phyloP scores from a whole-genome alignment of 441 rosid genomes.

The Euphorbia schlechtendalii region DNA sequence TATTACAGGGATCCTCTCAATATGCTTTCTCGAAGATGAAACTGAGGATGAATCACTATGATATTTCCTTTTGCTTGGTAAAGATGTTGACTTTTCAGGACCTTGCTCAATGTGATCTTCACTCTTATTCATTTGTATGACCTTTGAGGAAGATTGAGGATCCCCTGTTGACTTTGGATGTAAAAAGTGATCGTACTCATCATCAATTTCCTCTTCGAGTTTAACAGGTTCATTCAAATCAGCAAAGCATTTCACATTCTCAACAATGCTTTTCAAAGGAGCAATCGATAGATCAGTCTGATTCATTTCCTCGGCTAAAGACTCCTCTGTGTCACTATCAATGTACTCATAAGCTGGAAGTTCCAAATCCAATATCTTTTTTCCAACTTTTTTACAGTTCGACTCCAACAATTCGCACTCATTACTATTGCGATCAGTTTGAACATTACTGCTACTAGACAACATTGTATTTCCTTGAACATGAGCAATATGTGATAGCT shows the following conservation, averaged over 20 bases:
- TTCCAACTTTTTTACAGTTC: constrained; percentile 36
- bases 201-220: constrained; percentile 28
- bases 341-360: constrained; percentile 45
- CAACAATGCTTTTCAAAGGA: constrained; percentile 19
- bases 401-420: constrained; percentile 27
- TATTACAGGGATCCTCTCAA: constrained; percentile 21
- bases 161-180: constrained; percentile 18
- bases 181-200: constrained; percentile 19
- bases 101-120: constrained; percentile 25
- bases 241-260: constrained; percentile 22
- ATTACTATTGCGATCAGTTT: constrained; percentile 15
- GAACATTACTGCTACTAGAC: constrained; percentile 17
- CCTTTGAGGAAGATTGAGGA: constrained; percentile 19
- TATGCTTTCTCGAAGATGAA: constrained; percentile 19
- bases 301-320: constrained; percentile 20
- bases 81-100: constrained; percentile 19
- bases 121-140: constrained; percentile 15
- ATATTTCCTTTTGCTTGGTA: constrained; percentile 14
- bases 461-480: constrained; percentile 16
- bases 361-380: constrained; percentile 55
- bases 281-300: constrained; percentile 8
- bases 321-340: constrained; percentile 34
- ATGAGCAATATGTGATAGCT: constrained; percentile 13
- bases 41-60: constrained; percentile 18
- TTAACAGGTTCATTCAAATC: constrained; percentile 51